phyloP scores from a whole-genome alignment of 129 eudicot species.

The Ambrosia trifida region DNA sequence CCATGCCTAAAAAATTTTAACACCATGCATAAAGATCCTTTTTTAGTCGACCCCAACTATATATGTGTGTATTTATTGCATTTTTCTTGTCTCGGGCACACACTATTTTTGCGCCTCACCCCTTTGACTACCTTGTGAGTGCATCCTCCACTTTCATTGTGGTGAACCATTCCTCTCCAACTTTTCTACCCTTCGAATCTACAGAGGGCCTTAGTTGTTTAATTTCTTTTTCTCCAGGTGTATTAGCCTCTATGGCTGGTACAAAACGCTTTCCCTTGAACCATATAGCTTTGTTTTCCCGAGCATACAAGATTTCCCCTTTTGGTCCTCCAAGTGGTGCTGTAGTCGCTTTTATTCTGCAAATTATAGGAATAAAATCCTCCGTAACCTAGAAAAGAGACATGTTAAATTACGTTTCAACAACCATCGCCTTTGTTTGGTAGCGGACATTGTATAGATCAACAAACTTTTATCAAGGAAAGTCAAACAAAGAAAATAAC shows the following conservation, averaged over 20 bases:
- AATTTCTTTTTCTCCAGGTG: constrained; percentile 89
- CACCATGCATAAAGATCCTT: no score
- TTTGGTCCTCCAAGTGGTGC: constrained; percentile 89
- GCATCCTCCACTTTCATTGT: constrained; percentile 87
- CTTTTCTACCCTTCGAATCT: constrained; percentile 92
- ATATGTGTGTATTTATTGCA: no score
- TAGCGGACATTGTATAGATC: constrained; percentile 15
- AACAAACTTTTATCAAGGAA: constrained; percentile 7
- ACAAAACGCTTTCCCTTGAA: constrained; percentile 88
- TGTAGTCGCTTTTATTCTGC: constrained; percentile 73
- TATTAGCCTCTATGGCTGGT: constrained; percentile 77
- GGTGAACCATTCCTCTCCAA: constrained; percentile 98
- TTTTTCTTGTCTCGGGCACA: no score
- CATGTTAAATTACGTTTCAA: constrained; percentile 5
- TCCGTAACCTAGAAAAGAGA: constrained; percentile 54
- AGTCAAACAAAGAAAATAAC: constrained; percentile 10
- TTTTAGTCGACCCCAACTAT: no score
- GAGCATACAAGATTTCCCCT: constrained; percentile 86
- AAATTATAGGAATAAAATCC: constrained; percentile 79
- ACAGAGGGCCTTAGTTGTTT: constrained; percentile 73
- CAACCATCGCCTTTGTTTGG: constrained; percentile 16
- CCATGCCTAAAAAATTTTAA: no score
- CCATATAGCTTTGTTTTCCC: constrained; percentile 94
- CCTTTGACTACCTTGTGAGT: constrained; percentile 53
- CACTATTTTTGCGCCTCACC: no score